phyloP scores from a whole-genome alignment of 2,329 filamentous ascomycete genomes.

The Talaromyces albobiverticillius region DNA sequence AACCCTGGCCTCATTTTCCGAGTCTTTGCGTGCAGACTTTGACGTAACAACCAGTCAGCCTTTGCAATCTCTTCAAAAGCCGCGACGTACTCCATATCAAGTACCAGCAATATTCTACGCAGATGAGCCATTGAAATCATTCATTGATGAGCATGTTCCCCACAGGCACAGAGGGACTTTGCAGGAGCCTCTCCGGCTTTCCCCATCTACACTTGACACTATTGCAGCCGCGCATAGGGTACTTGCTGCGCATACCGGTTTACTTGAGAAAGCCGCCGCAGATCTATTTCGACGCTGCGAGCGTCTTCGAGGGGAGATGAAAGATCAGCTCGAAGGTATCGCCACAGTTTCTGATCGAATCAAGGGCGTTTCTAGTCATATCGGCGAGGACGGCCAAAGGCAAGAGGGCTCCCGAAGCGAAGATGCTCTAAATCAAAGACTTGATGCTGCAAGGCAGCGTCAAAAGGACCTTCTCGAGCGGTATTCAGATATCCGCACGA shows the following conservation, averaged over 20 bases:
- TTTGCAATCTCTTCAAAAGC: conserved; percentile 14
- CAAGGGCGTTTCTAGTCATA: conserved; percentile 39
- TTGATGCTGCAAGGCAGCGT: conserved; percentile 37
- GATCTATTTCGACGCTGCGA: conserved; percentile 54
- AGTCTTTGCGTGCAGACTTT: conserved; percentile 25
- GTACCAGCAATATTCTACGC: conserved; percentile 40
- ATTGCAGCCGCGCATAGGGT: conserved; percentile 48
- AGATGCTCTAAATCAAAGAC: conserved; percentile 36
- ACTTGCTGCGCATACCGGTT: conserved; percentile 44
- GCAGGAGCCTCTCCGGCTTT: conserved; percentile 47
- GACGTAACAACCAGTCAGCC: conserved; percentile 20
- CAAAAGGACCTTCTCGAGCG: conserved; percentile 40
- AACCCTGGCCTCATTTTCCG: conserved; percentile 26
- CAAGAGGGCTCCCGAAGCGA: conserved; percentile 30
- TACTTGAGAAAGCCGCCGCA: conserved; percentile 46
- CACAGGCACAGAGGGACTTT: conserved; percentile 41
- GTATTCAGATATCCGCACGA: conserved; percentile 44
- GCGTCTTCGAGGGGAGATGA: conserved; percentile 45
- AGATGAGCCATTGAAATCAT: conserved; percentile 35
- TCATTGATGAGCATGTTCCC: conserved; percentile 42
- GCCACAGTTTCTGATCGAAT: conserved; percentile 45
- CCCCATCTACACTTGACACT: conserved; percentile 47
- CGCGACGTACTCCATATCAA: conserved; percentile 43
- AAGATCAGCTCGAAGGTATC: conserved; percentile 45
- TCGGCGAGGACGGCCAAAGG: conserved; percentile 34